Evolutionary conservation across 2,329 filamentous ascomycete species (phyloP).

Genomic region (Fusarium redolens): DNA sequence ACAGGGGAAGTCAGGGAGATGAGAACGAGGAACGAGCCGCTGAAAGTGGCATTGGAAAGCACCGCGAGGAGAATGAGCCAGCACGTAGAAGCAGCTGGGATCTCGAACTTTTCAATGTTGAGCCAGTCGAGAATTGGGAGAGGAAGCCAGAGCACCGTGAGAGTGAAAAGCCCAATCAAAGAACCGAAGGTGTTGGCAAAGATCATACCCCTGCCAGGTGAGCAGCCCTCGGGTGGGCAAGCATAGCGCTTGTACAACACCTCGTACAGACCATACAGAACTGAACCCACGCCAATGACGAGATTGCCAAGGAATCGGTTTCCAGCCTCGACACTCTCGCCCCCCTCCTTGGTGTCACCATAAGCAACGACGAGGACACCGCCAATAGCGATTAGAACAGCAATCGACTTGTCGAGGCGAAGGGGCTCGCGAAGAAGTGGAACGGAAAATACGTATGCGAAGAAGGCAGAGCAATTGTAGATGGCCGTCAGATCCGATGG

Average conservation of each 20-base stretch:
- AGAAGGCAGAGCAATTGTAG: constrained; percentile 99
- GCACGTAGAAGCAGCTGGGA: constrained; percentile 82
- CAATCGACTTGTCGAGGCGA: constrained; percentile 84
- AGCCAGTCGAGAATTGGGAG: constrained; percentile 83
- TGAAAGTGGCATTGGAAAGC: constrained; percentile 89
- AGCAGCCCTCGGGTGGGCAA: constrained; percentile 90
- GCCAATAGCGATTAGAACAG: constrained; percentile 86
- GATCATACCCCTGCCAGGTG: constrained; percentile 88
- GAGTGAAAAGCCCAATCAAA: constrained; percentile 86
- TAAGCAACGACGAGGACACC: constrained; percentile 97
- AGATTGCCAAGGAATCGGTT: constrained; percentile 86
- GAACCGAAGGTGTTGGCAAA: constrained; percentile 95
- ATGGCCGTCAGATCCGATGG: constrained; percentile 96
- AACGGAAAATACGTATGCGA: constrained; percentile 96
- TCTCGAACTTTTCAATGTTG: constrained; percentile 83
- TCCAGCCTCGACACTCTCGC: constrained; percentile 62
- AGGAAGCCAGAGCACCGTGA: constrained; percentile 91
- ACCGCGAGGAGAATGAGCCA: constrained; percentile 85
- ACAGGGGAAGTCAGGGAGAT: constrained; percentile 95
- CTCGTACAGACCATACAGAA: constrained; percentile 97
- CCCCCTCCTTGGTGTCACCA: constrained; percentile 72
- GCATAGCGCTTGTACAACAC: constrained; percentile 94
- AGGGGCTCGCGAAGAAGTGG: constrained; percentile 88
- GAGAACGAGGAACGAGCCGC: constrained; percentile 90
- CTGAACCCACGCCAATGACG: constrained; percentile 88